phyloP scores from a whole-genome alignment of 257 asterid genomes.

The Oldenlandia corymbosa region DNA sequence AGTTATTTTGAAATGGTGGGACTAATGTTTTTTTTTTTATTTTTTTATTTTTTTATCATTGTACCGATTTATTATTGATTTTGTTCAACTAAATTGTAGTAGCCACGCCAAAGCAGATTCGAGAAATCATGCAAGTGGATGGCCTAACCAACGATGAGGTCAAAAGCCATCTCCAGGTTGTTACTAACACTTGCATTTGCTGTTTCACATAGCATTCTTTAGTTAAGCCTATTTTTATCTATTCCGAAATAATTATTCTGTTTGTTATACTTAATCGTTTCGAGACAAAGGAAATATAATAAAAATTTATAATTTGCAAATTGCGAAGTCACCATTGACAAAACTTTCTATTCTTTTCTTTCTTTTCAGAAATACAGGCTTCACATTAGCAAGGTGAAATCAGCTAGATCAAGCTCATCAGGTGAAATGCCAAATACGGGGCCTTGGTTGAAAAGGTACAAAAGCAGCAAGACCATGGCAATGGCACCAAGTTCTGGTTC shows the following conservation, averaged over 20 bases:
- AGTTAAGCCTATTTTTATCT: too few relatives aligned
- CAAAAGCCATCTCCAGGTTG: conserved; percentile 46
- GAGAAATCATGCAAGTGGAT: conserved; percentile 34
- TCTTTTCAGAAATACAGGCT: conserved; percentile 65
- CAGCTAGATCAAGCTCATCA: conserved; percentile 13
- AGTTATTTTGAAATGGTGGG: too few relatives aligned
- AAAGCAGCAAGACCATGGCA: conserved; percentile 14
- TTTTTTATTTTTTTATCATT: too few relatives aligned
- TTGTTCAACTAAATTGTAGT: conserved; percentile 15
- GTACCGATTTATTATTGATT: not conserved
- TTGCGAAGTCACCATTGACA: not conserved
- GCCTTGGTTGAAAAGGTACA: conserved; percentile 21
- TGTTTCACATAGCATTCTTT: too few relatives aligned
- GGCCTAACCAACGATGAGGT: conserved; percentile 38
- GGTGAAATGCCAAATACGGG: conserved; percentile 6
- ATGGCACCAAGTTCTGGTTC: conserved; percentile 41
- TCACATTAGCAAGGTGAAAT: conserved; percentile 35
- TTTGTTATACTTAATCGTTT: too few relatives aligned
- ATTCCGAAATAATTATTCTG: too few relatives aligned
- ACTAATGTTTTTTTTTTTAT: too few relatives aligned
- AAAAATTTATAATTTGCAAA: too few relatives aligned
- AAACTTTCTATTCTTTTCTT: too few relatives aligned
- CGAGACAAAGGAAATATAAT: too few relatives aligned
- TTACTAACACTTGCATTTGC: too few relatives aligned
- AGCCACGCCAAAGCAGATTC: conserved; percentile 41